phyloP scores from a whole-genome alignment of 208 protist genomes.

The Balamuthia mandrillaris region DNA sequence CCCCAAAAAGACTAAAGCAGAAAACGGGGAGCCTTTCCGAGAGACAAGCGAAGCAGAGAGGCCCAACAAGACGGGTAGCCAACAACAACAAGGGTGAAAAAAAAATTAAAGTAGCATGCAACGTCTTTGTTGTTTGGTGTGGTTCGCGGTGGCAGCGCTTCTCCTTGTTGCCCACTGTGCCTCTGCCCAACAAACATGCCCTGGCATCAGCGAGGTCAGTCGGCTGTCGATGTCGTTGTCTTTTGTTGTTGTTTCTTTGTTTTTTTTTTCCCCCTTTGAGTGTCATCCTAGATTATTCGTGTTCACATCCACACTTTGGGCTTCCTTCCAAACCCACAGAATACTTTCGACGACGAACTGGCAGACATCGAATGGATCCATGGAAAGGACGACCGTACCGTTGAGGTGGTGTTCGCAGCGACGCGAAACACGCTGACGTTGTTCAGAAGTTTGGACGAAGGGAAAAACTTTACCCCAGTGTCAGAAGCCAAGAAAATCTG shows the following conservation, averaged over 20 bases:
- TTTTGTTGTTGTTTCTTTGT: neutral
- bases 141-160: neutral
- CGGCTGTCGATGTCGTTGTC: neutral
- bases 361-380: too few relatives aligned
- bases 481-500: too few relatives aligned
- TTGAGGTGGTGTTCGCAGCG: too few relatives aligned
- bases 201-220: neutral
- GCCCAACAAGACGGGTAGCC: neutral
- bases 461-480: too few relatives aligned
- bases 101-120: neutral
- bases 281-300: neutral
- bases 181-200: neutral
- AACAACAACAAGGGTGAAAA: neutral
- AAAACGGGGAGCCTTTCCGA: constrained; percentile 56
- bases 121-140: neutral
- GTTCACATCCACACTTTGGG: too few relatives aligned
- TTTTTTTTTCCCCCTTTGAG: neutral
- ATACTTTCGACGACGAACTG: too few relatives aligned
- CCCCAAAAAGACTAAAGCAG: constrained; percentile 74
- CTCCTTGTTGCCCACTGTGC: neutral
- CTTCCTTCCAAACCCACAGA: too few relatives aligned
- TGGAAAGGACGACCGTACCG: too few relatives aligned
- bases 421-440: too few relatives aligned
- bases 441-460: too few relatives aligned
- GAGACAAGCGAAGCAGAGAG: neutral